Conservation (phyloP, 139 green algal genomes). For the Closterium sp. region DNA sequence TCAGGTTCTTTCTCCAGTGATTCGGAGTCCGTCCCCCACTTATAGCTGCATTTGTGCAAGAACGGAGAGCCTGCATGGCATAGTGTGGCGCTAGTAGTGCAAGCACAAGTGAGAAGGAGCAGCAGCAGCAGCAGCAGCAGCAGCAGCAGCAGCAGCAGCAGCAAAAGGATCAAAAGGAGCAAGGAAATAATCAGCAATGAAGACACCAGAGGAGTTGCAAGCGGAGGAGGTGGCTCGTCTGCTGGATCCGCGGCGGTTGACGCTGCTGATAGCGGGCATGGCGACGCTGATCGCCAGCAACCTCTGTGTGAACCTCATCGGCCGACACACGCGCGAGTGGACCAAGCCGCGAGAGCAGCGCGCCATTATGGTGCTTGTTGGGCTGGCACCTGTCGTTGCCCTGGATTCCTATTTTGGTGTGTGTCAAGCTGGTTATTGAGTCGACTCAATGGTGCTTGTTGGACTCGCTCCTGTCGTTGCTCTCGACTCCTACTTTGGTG, state of each 20-base stretch:
- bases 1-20: too few species aligned
- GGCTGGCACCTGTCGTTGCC: background rate
- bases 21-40: too few species aligned
- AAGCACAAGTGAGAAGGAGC: background rate
- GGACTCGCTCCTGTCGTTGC: background rate
- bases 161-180: background rate
- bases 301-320: slow-evolving; percentile 7
- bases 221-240: background rate
- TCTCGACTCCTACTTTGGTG: slow-evolving; percentile 9
- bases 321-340: background rate
- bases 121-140: too few species aligned
- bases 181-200: background rate
- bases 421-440: too few species aligned
- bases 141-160: background rate
- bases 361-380: background rate
- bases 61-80: background rate
- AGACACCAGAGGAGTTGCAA: background rate
- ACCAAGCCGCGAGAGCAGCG: background rate
- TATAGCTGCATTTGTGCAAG: too few species aligned
- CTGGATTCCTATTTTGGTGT: slow-evolving; percentile 3
- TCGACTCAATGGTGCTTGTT: background rate
- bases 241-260: background rate
- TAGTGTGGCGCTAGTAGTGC: background rate
- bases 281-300: background rate
- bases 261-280: slow-evolving; percentile 1